Base-by-base conservation (phyloP, 805 yeast species). In the Kuraishia piskuri region DNA sequence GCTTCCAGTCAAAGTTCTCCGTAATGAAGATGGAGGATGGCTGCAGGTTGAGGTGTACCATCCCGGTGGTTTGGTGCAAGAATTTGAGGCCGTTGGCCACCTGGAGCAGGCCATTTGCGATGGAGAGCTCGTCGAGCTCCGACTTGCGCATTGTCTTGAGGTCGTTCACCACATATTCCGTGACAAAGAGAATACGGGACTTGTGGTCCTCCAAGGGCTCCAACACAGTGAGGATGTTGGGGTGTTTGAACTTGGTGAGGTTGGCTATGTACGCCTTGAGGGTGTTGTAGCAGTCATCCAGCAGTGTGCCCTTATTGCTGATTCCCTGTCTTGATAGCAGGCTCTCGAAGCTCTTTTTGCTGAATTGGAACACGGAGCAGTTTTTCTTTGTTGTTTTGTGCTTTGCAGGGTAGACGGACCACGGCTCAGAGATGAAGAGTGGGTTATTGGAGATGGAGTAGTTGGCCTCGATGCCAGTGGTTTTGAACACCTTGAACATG, bases 171-270 rank as follows among this genome's bases (percentile, higher is more conserved):
- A 94, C 84, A 36, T 84, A 80, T 66, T 94, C 99, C 0, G 95
- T 82, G 12, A 87, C 99, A 71, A 94, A 92, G 53, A 86, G 64
- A 58, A 91, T 77, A 54, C 88, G 80, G 58, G 80, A 78, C 58
- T 85, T 84, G 40, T 92, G 87, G 59, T 90, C 96, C 67, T 94
- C 98, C 56, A 91, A 68, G 0, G 96, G 96, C 65, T 95, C 99
- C 40, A 88, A 80, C 2, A 94, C 75, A 1, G 90, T 84, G 49
- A 94, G 69, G 24, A 94, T 76, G 58, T 90, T 84, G 0, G 99
- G 99, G 66, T 94, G 99, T 59, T 90, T 86, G 60, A 94, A 72
- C 63, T 85, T 87, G 19, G 95, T 81, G 63, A 91, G 70, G 57
- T 86, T 84, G 22, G 80, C 70, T 1, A 90, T 85, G 60, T 90